Evolutionary conservation across 176 grass and related monocot genomes (phyloP).

Genomic region (Oropetium thomaeum): DNA sequence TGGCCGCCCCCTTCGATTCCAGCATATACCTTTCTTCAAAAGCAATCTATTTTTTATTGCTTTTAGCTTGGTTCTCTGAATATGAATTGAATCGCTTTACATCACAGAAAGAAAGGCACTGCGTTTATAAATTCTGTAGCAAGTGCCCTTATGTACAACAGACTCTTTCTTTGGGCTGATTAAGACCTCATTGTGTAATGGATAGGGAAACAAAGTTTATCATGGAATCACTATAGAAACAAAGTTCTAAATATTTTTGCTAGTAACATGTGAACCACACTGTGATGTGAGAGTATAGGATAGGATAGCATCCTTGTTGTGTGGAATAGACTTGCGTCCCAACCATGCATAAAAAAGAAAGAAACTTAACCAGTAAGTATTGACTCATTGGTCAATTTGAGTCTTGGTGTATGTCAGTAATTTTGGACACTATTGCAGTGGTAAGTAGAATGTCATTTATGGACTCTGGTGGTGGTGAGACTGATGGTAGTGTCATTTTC

Average conservation of each 20-base stretch:
- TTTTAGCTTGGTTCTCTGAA: conserved; percentile 22
- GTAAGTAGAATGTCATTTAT: conserved; percentile 34
- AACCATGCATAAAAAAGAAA: neutral
- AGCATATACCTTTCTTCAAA: conserved; percentile 47
- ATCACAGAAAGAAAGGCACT: conserved; percentile 6
- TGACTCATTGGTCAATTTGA: neutral
- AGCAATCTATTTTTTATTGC: conserved; percentile 14
- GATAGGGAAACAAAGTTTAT: neutral
- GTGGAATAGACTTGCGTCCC: neutral
- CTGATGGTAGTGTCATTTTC: conserved; percentile 48
- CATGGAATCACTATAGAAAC: neutral
- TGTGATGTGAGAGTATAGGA: too few species aligned
- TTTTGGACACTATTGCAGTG: too few species aligned
- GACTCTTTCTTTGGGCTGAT: conserved; percentile 16
- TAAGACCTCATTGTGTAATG: neutral
- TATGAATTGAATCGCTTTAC: conserved; percentile 33
- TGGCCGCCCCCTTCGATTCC: conserved; percentile 27
- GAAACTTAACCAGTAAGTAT: conserved; percentile 15
- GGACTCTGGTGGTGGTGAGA: neutral
- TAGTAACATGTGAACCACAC: conserved; percentile 15
- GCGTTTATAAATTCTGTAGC: neutral
- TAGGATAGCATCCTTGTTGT: neutral
- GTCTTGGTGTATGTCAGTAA: conserved; percentile 12
- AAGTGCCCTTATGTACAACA: neutral
- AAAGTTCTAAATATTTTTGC: neutral